Conservation (phyloP, 805 yeast genomes). For the Saccharomycopsis babjevae region DNA sequence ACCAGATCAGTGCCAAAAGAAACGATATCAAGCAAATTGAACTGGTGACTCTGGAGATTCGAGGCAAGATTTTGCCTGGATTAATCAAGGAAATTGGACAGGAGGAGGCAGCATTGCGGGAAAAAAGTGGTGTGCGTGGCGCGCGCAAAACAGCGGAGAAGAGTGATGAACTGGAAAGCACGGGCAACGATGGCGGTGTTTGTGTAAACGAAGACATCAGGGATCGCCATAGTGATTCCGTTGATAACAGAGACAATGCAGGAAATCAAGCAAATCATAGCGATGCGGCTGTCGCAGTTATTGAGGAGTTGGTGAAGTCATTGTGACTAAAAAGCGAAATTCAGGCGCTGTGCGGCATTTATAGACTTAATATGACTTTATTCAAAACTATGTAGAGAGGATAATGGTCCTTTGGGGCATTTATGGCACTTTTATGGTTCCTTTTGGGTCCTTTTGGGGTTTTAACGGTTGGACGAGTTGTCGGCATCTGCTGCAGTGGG, state of each 20-base stretch:
- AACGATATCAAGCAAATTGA: constrained; percentile 33
- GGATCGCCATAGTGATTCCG: not conserved
- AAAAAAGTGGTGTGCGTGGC: not conserved
- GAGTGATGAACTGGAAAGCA: not conserved
- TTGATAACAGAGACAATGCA: not conserved
- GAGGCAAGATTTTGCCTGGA: not conserved
- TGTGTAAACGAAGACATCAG: not conserved
- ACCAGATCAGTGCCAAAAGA: constrained; percentile 56
- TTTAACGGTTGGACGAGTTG: too few species aligned
- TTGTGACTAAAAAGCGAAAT: not conserved
- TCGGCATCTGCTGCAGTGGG: too few species aligned
- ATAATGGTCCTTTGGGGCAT: too few species aligned
- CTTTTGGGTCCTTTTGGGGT: too few species aligned
- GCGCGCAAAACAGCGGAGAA: not conserved
- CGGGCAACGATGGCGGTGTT: not conserved
- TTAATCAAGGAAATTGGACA: not conserved
- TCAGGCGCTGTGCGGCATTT: too few species aligned
- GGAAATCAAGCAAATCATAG: not conserved
- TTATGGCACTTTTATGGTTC: too few species aligned
- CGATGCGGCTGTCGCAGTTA: not conserved
- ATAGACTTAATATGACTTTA: too few species aligned
- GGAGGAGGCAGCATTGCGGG: not conserved
- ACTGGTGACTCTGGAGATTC: not conserved
- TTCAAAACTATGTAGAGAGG: too few species aligned
- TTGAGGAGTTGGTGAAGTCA: not conserved